Conservation (phyloP, 1,284 basidiomycete genomes). For the Coriolopsis trogii region DNA sequence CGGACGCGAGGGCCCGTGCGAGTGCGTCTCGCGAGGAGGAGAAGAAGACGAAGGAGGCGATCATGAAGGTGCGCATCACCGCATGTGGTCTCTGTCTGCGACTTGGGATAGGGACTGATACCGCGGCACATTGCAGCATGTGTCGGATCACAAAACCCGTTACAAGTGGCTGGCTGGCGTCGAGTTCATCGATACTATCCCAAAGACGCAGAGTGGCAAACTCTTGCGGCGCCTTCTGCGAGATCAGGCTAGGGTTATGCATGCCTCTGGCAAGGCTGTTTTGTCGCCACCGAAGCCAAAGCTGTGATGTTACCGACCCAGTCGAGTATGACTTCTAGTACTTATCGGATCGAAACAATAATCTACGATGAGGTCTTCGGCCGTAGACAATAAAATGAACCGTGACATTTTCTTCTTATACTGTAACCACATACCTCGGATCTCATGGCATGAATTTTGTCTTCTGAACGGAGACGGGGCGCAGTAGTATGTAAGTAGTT, state of each 20-base stretch:
- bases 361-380: too few species aligned
- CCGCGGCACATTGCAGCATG: background rate
- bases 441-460: too few species aligned
- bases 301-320: too few species aligned
- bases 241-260: constrained; percentile 32
- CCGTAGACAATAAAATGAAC: too few species aligned
- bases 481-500: too few species aligned
- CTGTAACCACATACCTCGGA: too few species aligned
- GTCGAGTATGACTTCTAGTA: too few species aligned
- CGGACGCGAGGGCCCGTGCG: constrained; percentile 36
- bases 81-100: constrained; percentile 7
- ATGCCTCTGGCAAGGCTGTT: too few species aligned
- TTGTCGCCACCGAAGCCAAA: too few species aligned
- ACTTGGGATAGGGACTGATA: constrained; percentile 18
- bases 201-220: background rate
- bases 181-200: background rate
- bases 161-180: constrained; percentile 5
- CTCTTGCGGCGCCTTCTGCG: constrained; percentile 2
- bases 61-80: background rate
- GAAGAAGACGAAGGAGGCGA: background rate
- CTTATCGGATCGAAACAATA: too few species aligned
- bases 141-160: constrained; percentile 1
- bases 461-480: too few species aligned
- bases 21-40: background rate
- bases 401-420: too few species aligned